Percentiles rank a stretch among this genome's conserved stretches.
Evolutionary conservation across 306 rosid genomes (phyloP).

Genomic region (Medicago lupulina): DNA sequence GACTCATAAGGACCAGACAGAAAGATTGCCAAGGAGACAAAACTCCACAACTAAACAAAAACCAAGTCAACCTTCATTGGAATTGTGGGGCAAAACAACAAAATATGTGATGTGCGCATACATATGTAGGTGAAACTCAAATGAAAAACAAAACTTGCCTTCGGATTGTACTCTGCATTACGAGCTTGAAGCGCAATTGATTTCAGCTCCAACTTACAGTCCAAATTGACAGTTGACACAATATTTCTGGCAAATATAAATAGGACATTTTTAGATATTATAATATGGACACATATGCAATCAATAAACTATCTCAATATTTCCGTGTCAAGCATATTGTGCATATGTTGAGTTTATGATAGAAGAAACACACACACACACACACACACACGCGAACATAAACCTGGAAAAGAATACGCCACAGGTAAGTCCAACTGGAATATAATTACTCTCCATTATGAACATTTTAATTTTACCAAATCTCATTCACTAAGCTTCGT

Average conservation of each 20-base stretch:
- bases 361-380: conserved; percentile 1
- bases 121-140: not conserved
- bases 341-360: conserved; percentile 22
- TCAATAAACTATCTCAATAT: not conserved
- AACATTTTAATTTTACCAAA: not conserved
- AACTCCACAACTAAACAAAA: conserved; percentile 1
- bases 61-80: conserved; percentile 16
- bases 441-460: not conserved
- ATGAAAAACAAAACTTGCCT: conserved; percentile 53
- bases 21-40: not conserved
- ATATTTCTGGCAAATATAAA: conserved; percentile 62
- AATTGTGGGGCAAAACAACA: not conserved
- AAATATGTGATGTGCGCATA: not conserved
- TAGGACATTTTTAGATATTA: not conserved
- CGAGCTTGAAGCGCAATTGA: conserved; percentile 89
- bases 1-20: not conserved
- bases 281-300: conserved; percentile 13
- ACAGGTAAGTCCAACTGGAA: not conserved
- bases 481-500: not conserved
- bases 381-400: too few relatives aligned
- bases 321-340: conserved; percentile 1
- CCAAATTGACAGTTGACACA: conserved; percentile 91
- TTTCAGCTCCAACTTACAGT: conserved; percentile 93
- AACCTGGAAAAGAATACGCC: not conserved
- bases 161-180: conserved; percentile 96